A percentile compares a stretch with the other conserved stretches of the same genome.
Evolutionary conservation across 192 early-diverging fungal genomes (phyloP).

Genomic region (Linnemannia exigua): DNA sequence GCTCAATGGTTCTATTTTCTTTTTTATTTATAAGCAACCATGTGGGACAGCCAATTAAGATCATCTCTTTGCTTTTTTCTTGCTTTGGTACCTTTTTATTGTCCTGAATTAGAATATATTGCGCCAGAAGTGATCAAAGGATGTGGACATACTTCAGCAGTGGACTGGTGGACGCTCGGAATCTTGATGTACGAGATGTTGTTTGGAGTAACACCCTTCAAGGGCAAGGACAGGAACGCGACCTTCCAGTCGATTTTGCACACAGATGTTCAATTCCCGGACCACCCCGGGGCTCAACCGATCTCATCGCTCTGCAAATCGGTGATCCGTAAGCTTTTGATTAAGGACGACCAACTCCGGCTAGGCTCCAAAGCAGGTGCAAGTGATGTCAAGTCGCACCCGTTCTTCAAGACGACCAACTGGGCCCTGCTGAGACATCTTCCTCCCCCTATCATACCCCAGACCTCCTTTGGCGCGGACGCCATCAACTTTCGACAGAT

Average conservation of each 20-base stretch:
- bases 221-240: constrained; percentile 89
- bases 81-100: not conserved
- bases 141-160: constrained; percentile 93
- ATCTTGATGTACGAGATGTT: constrained; percentile 99
- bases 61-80: not conserved
- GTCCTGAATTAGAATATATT: constrained; percentile 38
- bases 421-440: constrained; percentile 94
- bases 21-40: constrained; percentile 1
- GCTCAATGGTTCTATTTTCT: constrained; percentile 62
- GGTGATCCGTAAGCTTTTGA: constrained; percentile 87
- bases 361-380: constrained; percentile 94
- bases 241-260: constrained; percentile 94
- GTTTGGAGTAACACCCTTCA: constrained; percentile 97
- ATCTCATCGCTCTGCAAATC: constrained; percentile 72
- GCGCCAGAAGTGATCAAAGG: constrained; percentile 88
- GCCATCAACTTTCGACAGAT: constrained; percentile 80
- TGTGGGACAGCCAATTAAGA: not conserved
- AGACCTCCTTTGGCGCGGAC: constrained; percentile 69
- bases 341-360: constrained; percentile 92
- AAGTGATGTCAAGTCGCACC: constrained; percentile 92
- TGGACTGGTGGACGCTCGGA: constrained; percentile 99
- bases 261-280: constrained; percentile 86
- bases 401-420: constrained; percentile 91
- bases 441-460: constrained; percentile 89
- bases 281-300: constrained; percentile 47